Conservation (phyloP, 2,329 filamentous ascomycete genomes). For the Claviceps fusiformis region DNA sequence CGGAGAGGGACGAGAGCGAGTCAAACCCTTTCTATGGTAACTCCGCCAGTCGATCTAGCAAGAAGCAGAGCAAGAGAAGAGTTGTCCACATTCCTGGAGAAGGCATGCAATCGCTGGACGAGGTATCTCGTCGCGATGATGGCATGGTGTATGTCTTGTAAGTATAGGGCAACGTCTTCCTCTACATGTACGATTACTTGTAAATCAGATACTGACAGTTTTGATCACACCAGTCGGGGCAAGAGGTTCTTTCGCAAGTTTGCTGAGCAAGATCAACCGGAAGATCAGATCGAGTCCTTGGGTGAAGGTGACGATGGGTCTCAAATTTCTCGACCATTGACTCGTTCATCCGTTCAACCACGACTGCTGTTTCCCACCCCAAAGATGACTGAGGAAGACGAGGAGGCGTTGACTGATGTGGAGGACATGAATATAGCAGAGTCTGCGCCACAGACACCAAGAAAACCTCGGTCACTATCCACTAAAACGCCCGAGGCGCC, state of each 20-base stretch:
- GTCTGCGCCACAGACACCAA: constrained; percentile 23
- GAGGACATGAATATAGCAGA: constrained; percentile 30
- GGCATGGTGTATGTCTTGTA: constrained; percentile 69
- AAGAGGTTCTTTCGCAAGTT: constrained; percentile 67
- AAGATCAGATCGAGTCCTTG: constrained; percentile 18
- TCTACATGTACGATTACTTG: background rate
- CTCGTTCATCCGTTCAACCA: constrained; percentile 57
- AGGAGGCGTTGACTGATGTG: constrained; percentile 46
- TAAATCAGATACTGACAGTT: background rate
- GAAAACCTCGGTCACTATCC: constrained; percentile 16
- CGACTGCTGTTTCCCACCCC: constrained; percentile 54
- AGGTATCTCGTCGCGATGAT: constrained; percentile 51
- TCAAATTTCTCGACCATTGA: constrained; percentile 33
- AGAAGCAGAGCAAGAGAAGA: constrained; percentile 41
- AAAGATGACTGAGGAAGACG: constrained; percentile 34
- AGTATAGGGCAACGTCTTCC: constrained; percentile 24
- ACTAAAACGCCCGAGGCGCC: constrained; percentile 39
- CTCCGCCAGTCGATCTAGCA: constrained; percentile 25
- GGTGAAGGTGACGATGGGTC: constrained; percentile 23
- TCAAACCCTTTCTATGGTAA: constrained; percentile 61
- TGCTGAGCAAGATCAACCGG: constrained; percentile 23
- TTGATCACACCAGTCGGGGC: constrained; percentile 47
- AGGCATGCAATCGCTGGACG: constrained; percentile 44
- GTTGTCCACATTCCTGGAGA: constrained; percentile 42
- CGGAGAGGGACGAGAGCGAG: constrained; percentile 47